Conservation (phyloP, 179 eudicot species). For the Spergularia azorica region DNA sequence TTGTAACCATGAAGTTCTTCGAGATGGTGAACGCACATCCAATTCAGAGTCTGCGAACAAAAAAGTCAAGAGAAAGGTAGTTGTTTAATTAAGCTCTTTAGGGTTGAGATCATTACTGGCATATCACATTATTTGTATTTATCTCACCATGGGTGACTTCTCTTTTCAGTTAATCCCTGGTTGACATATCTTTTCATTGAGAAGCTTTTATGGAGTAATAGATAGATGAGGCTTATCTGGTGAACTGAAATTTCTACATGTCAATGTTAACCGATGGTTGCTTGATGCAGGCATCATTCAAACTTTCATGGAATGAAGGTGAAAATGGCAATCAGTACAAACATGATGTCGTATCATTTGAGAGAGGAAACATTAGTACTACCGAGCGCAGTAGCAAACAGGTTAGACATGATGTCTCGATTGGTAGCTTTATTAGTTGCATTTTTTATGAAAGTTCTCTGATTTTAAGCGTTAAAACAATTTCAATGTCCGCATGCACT, state of each 20-base stretch:
- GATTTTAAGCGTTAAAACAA: neutral
- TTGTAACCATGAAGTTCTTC: slow-evolving; percentile 86
- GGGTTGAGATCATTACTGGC: neutral
- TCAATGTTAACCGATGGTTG: slow-evolving; percentile 9
- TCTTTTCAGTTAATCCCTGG: neutral
- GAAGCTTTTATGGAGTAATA: neutral
- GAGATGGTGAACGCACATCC: slow-evolving; percentile 48
- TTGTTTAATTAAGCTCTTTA: neutral
- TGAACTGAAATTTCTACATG: neutral
- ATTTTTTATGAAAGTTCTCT: neutral
- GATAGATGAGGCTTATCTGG: neutral
- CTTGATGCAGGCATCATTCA: slow-evolving; percentile 79
- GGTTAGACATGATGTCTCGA: slow-evolving; percentile 43
- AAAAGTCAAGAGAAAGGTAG: slow-evolving; percentile 74
- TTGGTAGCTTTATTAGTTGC: neutral
- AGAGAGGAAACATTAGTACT: slow-evolving; percentile 81
- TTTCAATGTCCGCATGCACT: neutral
- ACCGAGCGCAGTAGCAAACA: slow-evolving; percentile 95
- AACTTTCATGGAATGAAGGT: slow-evolving; percentile 88
- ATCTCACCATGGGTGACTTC: neutral
- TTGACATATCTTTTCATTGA: neutral
- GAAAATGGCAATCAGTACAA: slow-evolving; percentile 78
- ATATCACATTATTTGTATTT: neutral
- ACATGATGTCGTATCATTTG: slow-evolving; percentile 94
- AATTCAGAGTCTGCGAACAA: slow-evolving; percentile 35